Conservation (phyloP, 2,329 filamentous ascomycete species). For the Beauveria rudraprayagi region DNA sequence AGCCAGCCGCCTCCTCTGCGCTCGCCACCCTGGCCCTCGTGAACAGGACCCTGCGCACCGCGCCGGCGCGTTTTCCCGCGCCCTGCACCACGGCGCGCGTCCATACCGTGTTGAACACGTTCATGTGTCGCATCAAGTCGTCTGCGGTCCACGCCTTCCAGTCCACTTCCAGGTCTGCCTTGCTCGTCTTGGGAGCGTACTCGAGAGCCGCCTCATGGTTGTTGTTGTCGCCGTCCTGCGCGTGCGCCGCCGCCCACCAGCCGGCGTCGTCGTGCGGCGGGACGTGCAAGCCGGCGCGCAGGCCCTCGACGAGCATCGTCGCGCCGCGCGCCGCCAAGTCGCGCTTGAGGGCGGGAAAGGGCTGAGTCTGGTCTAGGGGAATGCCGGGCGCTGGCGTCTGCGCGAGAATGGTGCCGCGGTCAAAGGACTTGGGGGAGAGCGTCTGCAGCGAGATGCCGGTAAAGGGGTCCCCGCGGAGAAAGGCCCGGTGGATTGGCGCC, state of each 20-base stretch:
- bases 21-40: conserved; percentile 23
- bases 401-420: conserved; percentile 66
- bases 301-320: conserved; percentile 57
- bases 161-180: conserved; percentile 54
- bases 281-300: conserved; percentile 57
- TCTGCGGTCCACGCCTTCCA: conserved; percentile 46
- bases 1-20: conserved; percentile 5
- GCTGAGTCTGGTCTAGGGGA: conserved; percentile 35
- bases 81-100: conserved; percentile 27
- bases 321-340: conserved; percentile 59
- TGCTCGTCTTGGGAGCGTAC: conserved; percentile 67
- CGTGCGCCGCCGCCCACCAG: conserved; percentile 16
- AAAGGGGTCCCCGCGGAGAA: conserved; percentile 51
- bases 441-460: conserved; percentile 86
- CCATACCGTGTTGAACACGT: conserved; percentile 62
- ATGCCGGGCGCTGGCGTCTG: conserved; percentile 58
- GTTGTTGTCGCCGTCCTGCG: conserved; percentile 11
- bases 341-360: conserved; percentile 31
- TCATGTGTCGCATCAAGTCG: conserved; percentile 46
- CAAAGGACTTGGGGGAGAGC: conserved; percentile 66
- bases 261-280: conserved; percentile 43
- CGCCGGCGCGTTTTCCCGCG: conserved; percentile 14
- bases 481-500: conserved; percentile 78
- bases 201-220: conserved; percentile 11
- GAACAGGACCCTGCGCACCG: conserved; percentile 31